A percentile compares a stretch with the other conserved stretches of the same genome.
phyloP scores from a whole-genome alignment of 345 rosid genomes.

The Eucalyptus sideroxylon region DNA sequence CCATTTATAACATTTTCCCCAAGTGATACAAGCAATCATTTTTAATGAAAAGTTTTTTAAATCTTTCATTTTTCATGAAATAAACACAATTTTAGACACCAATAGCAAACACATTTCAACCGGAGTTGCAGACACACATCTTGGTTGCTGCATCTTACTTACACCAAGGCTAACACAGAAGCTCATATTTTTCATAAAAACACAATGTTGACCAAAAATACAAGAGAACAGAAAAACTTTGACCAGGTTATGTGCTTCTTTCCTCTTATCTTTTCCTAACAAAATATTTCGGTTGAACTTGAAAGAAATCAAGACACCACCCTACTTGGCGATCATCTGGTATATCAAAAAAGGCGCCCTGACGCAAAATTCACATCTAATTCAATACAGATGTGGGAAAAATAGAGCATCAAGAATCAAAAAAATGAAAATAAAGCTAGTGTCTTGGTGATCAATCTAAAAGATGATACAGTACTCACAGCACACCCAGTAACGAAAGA shows the following conservation, averaged over 20 bases:
- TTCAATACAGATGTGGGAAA: neutral
- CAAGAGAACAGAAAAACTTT: neutral
- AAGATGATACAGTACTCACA: slow-evolving; percentile 3
- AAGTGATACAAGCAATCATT: neutral
- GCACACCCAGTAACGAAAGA: slow-evolving; percentile 15
- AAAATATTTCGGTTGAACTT: neutral
- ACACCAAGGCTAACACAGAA: neutral
- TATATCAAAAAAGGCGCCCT: neutral
- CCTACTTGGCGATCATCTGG: neutral
- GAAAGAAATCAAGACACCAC: neutral
- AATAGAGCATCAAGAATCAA: neutral
- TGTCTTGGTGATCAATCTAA: neutral
- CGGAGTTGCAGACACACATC: neutral
- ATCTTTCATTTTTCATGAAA: no score
- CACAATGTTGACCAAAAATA: neutral
- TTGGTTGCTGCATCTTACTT: neutral
- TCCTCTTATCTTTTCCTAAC: neutral
- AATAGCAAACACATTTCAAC: neutral
- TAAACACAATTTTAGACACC: no score
- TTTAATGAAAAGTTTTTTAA: no score
- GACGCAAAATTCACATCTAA: neutral
- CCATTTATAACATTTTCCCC: no score
- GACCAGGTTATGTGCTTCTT: neutral
- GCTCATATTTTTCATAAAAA: neutral
- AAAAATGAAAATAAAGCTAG: neutral